phyloP scores from a whole-genome alignment of 1,284 basidiomycete species.

The Rhodotorula mucilaginosa region DNA sequence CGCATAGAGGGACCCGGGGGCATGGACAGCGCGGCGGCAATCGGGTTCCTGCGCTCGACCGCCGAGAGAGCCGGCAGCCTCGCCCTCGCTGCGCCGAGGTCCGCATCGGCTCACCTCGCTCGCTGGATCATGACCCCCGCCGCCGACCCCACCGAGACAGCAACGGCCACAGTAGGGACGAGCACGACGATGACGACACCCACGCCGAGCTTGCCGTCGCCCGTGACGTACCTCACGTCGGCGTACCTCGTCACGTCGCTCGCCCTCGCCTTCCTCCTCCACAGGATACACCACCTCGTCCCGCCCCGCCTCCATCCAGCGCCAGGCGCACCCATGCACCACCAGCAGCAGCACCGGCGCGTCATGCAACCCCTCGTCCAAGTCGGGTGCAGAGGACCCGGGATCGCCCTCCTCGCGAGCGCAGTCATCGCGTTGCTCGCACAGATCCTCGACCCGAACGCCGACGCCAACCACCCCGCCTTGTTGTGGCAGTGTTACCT shows the following conservation, averaged over 20 bases:
- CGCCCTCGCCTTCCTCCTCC: slow-evolving; percentile 29
- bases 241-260: slow-evolving; percentile 31
- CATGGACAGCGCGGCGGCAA: too few species aligned
- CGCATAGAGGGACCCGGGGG: too few species aligned
- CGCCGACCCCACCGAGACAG: too few species aligned
- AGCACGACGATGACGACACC: neutral
- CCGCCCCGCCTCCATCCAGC: slow-evolving; percentile 20
- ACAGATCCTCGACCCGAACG: slow-evolving; percentile 1
- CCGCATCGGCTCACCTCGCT: neutral
- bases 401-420: slow-evolving; percentile 7
- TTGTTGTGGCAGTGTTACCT: slow-evolving; percentile 28
- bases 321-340: neutral
- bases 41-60: slow-evolving; percentile 2
- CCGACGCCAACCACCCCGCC: neutral
- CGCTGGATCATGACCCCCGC: neutral
- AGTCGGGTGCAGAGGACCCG: slow-evolving; percentile 5
- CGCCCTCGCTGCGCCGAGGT: slow-evolving; percentile 8
- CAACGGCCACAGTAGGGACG: neutral
- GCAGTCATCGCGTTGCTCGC: slow-evolving; percentile 3
- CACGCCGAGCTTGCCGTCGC: slow-evolving; percentile 12
- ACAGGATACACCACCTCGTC: slow-evolving; percentile 37
- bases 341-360: neutral
- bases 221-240: slow-evolving; percentile 24
- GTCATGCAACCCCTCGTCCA: slow-evolving; percentile 6
- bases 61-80: slow-evolving; percentile 1